Conservation (phyloP, 2,329 filamentous ascomycete species). For the Ramularia endophylla region DNA sequence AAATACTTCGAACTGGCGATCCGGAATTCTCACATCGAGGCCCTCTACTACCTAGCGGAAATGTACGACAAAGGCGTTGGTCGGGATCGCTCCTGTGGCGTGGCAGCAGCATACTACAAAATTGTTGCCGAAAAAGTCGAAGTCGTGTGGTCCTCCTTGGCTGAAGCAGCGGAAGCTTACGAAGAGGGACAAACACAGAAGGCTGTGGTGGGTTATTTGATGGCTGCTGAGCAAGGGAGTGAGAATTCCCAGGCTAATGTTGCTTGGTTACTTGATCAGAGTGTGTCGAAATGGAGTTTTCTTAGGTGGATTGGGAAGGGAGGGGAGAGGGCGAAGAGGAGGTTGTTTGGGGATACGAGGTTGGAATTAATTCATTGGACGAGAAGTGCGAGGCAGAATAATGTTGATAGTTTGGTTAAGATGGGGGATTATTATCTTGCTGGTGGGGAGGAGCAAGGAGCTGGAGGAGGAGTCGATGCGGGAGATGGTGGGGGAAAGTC, state of each 20-base stretch:
- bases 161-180: conserved; percentile 77
- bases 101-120: conserved; percentile 77
- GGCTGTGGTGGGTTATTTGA: conserved; percentile 73
- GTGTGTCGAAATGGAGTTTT: conserved; percentile 15
- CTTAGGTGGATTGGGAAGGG: conserved; percentile 5
- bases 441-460: too few species aligned
- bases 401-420: conserved; percentile 91
- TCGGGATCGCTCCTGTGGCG: conserved; percentile 68
- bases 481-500: too few species aligned
- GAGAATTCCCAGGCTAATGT: conserved; percentile 87
- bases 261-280: conserved; percentile 74
- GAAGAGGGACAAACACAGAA: conserved; percentile 71
- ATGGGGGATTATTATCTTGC: conserved; percentile 96
- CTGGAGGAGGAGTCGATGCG: too few species aligned
- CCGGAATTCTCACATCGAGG: conserved; percentile 76
- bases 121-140: conserved; percentile 89
- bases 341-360: conserved; percentile 44
- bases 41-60: conserved; percentile 88
- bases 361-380: conserved; percentile 92
- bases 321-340: too few species aligned
- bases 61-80: conserved; percentile 76
- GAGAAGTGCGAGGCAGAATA: conserved; percentile 83
- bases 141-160: conserved; percentile 73
- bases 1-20: conserved; percentile 85
- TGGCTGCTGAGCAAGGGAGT: conserved; percentile 89